Base-by-base conservation (phyloP, 768 basidiomycete species). In the Lactifluus piperatus region DNA sequence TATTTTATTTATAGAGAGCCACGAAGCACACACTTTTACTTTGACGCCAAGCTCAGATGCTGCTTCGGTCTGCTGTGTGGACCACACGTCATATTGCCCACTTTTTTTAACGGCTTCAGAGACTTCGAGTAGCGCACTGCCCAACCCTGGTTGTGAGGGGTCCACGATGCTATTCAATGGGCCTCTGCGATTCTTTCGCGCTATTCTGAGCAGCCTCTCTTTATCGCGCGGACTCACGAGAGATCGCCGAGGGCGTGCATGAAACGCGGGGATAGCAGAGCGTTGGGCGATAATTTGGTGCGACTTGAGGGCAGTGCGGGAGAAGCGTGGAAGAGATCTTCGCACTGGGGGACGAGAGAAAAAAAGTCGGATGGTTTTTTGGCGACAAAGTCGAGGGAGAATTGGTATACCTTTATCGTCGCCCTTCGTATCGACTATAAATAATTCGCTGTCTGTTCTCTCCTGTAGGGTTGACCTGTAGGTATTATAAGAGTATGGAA, bases 251-350 rank as follows among this genome's bases (percentile, higher is more conserved):
- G 73, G 63, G 16, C 81, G 83, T n/a, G 91, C 88, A 58, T 79
- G 73, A 32, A 94, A 81, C 0, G 93, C 88, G 14, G 93, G 90
- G 13, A 95, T 80, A 5, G 94, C 93, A 1, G 93, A 94, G 20
- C 93, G 86, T 68, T 93, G 84, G 0, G 84, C 72, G 16, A 97
- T 82, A 32, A 95, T 87, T 76, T 88, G 88, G 2, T 86, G 74
- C 0, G 91, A 90, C 20, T 78, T 85, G 11, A 90, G 71, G 47
- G 79, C 74, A 4, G 74, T 64, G 27, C 71, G 75, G 10, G 82
- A 81, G 68, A 78, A 83, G 59, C 79, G 76, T 11, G 82, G 82
- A 0, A 85, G 68, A 5, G 73, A 67, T 64, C 78, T 80, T 54
- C 87, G 82, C 57, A 86, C 87, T 90, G 61, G 24, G 39, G 18